A percentile compares a stretch with the other conserved stretches of the same genome.
Evolutionary conservation across 2,329 filamentous ascomycete species (phyloP).

Genomic region (Microcyclospora pomicola): DNA sequence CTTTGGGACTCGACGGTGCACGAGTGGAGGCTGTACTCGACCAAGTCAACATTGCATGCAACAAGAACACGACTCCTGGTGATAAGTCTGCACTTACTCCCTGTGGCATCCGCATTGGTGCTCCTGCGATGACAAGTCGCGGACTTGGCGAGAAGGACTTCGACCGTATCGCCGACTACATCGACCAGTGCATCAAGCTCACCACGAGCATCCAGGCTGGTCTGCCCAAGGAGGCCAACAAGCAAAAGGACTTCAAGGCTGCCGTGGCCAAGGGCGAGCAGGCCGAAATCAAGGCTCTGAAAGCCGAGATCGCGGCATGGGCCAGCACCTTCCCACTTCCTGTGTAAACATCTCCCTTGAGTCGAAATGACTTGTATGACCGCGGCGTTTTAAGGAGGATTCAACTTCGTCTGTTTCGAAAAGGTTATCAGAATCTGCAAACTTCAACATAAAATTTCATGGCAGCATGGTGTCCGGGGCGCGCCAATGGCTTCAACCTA

Average conservation of each 20-base stretch:
- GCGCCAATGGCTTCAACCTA: too few relatives aligned
- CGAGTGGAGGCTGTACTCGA: slow-evolving; percentile 93
- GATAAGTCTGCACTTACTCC: slow-evolving; percentile 95
- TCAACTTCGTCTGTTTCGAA: too few relatives aligned
- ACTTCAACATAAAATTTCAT: too few relatives aligned
- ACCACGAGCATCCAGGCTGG: slow-evolving; percentile 73
- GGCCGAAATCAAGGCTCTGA: slow-evolving; percentile 64
- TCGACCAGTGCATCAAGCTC: slow-evolving; percentile 77
- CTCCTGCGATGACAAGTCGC: slow-evolving; percentile 92
- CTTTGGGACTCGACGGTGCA: slow-evolving; percentile 68
- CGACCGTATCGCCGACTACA: slow-evolving; percentile 76
- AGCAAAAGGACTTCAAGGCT: slow-evolving; percentile 98
- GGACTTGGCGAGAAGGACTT: slow-evolving; percentile 91
- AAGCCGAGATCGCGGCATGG: slow-evolving; percentile 83
- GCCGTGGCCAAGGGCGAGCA: slow-evolving; percentile 63
- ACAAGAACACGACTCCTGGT: slow-evolving; percentile 97
- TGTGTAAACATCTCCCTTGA: slow-evolving; percentile 33
- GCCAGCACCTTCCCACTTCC: slow-evolving; percentile 85
- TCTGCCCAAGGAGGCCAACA: slow-evolving; percentile 94
- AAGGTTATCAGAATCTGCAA: too few relatives aligned
- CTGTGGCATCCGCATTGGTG: slow-evolving; percentile 88
- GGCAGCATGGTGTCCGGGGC: too few relatives aligned
- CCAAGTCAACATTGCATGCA: slow-evolving; percentile 97
- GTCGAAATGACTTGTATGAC: too few relatives aligned
- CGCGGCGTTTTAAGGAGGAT: too few relatives aligned